Percentiles rank a stretch among this genome's conserved stretches.
Conservation (phyloP, 2,329 filamentous ascomycete species). For the Colletotrichum scovillei region DNA sequence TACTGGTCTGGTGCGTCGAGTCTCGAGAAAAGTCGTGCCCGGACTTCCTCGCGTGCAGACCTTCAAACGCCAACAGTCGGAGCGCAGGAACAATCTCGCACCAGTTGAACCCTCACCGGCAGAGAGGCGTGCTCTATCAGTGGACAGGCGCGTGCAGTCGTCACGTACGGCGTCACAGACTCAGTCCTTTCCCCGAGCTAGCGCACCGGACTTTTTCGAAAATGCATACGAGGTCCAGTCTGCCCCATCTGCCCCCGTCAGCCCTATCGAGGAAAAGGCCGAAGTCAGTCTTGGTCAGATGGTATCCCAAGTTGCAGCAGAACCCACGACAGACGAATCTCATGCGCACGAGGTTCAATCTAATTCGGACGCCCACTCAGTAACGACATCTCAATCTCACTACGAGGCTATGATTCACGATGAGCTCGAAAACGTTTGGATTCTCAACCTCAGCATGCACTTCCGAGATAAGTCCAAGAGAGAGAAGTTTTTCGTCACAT, state of each 20-base stretch:
- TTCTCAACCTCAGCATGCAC: slow-evolving; percentile 97
- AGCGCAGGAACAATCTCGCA: slow-evolving; percentile 78
- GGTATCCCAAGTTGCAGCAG: slow-evolving; percentile 32
- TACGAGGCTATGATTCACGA: slow-evolving; percentile 77
- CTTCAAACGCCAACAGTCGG: slow-evolving; percentile 85
- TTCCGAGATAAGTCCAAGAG: slow-evolving; percentile 92
- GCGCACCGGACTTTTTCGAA: slow-evolving; percentile 59
- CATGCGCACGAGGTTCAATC: slow-evolving; percentile 45
- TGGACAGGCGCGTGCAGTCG: slow-evolving; percentile 61
- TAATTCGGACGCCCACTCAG: slow-evolving; percentile 56
- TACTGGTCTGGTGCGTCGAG: slow-evolving; percentile 53
- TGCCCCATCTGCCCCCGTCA: slow-evolving; percentile 44
- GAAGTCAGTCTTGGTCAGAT: slow-evolving; percentile 39
- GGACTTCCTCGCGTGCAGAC: slow-evolving; percentile 81
- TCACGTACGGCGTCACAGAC: slow-evolving; percentile 48
- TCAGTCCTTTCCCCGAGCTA: slow-evolving; percentile 56
- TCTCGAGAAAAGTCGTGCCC: slow-evolving; percentile 75
- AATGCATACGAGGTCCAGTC: slow-evolving; percentile 41
- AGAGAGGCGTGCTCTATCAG: slow-evolving; percentile 79
- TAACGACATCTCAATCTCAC: slow-evolving; percentile 57
- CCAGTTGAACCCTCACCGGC: slow-evolving; percentile 71
- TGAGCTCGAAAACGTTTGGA: slow-evolving; percentile 91
- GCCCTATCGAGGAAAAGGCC: slow-evolving; percentile 47
- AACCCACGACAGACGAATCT: slow-evolving; percentile 7
- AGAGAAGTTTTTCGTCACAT: slow-evolving; percentile 99